These are phyloP conservation scores for Podospora tetraspora DNA, from an alignment of 495 filamentous ascomycete species.

Conservation along the genomic window DNA sequence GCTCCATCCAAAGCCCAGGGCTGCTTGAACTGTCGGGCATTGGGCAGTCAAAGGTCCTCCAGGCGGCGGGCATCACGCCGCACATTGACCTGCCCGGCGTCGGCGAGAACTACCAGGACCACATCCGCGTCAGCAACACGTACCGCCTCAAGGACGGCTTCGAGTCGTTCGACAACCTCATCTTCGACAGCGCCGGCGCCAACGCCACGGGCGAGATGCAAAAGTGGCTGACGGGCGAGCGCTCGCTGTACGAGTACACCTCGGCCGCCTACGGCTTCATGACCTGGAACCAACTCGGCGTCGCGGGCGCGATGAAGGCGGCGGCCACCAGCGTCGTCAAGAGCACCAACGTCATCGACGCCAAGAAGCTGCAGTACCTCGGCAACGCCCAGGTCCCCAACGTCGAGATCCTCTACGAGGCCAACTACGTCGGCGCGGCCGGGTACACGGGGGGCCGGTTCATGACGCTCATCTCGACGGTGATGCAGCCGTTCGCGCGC, in stretches of 20 bases:
- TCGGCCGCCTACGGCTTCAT: slow-evolving; percentile 21
- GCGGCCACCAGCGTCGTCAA: slow-evolving; percentile 8
- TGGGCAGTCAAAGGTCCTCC: slow-evolving; percentile 36
- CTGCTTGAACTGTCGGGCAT: slow-evolving; percentile 56
- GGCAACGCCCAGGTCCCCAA: slow-evolving; percentile 23
- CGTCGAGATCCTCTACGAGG: slow-evolving; percentile 29
- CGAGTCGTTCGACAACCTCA: slow-evolving; percentile 20
- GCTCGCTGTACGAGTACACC: slow-evolving; percentile 28
- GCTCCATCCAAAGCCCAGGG: slow-evolving; percentile 45
- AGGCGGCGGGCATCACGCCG: slow-evolving; percentile 34
- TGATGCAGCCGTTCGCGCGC: slow-evolving; percentile 45
- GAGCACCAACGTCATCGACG: slow-evolving; percentile 4
- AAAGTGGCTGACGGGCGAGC: slow-evolving; percentile 14
- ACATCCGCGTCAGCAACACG: slow-evolving; percentile 31
- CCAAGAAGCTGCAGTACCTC: slow-evolving; percentile 22
- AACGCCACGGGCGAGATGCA: slow-evolving; percentile 20
- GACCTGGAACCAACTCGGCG: slow-evolving; percentile 19
- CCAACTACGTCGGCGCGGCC: slow-evolving; percentile 23
- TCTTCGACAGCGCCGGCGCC: slow-evolving; percentile 22
- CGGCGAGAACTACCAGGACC: slow-evolving; percentile 49
- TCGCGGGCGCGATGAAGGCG: not conserved
- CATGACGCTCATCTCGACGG: slow-evolving; percentile 37
- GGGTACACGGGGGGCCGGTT: slow-evolving; percentile 32
- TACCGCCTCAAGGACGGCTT: slow-evolving; percentile 24
- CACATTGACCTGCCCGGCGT: slow-evolving; percentile 45